Evolutionary conservation across 805 yeast genomes (phyloP), one percentile per base, ranked within the genome.

Genomic region (Yamadazyma sp.): DNA sequence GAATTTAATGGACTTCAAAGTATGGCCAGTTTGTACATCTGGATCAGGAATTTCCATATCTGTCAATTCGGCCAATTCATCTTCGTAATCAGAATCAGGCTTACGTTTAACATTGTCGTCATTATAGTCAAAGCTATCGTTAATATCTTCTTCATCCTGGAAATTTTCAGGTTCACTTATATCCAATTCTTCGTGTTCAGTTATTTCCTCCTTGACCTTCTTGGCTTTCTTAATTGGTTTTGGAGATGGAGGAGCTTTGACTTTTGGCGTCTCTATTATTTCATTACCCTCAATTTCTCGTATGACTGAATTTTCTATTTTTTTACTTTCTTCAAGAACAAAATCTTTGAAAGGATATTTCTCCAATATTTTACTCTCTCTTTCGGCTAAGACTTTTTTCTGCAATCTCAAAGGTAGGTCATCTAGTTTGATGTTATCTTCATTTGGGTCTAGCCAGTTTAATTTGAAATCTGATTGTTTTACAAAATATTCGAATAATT

Each of bases 341-440:
- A 43, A 45, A 14, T 56, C 48, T 46, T 55, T 60, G 45, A 58
- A 67, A 1, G 73, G 72, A 36, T 49, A 65, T 40, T 55, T 61
- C 15, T 52, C 49, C n/a, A 49, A 40, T 8, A 64, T 47, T 30
- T 52, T 48, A 10, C 35, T 37, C 7, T 67, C 65, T 10, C 58
- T 49, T 37, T 67, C 70, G 4, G 55, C 57, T 9, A 62, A 35
- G 8, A 55, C 55, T 31, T 63, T 65, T 43, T 60, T 65, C 41
- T 66, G 72, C 14, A 66, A 47, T 35, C 73, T 45, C 23, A 67
- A 49, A 2, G 73, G 73, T 27, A 68, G 39, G 31, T 53, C 56
- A 28, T 49, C 48, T 30, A 66, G 40, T 12, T 55, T 53, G 4
- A 22, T 23, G 4, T 43, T 27, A 30, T 55, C 60, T 7, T 46